These are phyloP conservation scores for Scenedesmus sp. DNA, from an alignment of 163 green algal genomes.

Conservation along the genomic window DNA sequence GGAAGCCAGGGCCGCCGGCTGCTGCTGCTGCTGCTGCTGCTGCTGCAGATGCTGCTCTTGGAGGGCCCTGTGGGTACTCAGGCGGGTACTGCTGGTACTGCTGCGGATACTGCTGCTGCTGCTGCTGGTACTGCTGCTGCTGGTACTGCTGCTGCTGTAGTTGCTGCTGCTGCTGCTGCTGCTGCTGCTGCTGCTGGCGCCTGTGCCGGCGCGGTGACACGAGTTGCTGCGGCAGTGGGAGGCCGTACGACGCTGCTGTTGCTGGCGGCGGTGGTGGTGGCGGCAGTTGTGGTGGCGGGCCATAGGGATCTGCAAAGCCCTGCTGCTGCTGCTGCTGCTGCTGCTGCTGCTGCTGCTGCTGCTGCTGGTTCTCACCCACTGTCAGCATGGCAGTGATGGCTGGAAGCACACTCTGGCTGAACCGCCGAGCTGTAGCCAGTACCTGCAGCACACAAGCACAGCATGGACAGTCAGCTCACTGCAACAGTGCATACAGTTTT, in stretches of 20 bases:
- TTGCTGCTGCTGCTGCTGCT: not conserved
- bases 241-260: not conserved
- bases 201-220: not conserved
- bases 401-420: not conserved
- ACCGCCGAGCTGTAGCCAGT: not conserved
- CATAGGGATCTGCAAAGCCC: too few relatives aligned
- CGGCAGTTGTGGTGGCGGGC: not conserved
- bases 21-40: not conserved
- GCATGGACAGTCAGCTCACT: not conserved
- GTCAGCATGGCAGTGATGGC: slow-evolving; percentile 4
- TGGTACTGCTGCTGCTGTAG: not conserved
- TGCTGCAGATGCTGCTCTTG: not conserved
- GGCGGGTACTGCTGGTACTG: too few relatives aligned
- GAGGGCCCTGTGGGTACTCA: not conserved
- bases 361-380: not conserved
- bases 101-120: not conserved
- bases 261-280: too few relatives aligned
- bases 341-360: slow-evolving; percentile 7
- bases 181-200: not conserved
- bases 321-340: not conserved
- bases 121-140: not conserved
- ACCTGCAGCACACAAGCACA: not conserved
- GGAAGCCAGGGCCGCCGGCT: not conserved
- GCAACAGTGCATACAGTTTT: too few relatives aligned
- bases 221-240: not conserved